phyloP scores from a whole-genome alignment of 345 rosid genomes.

The Dipteronia sinensis region DNA sequence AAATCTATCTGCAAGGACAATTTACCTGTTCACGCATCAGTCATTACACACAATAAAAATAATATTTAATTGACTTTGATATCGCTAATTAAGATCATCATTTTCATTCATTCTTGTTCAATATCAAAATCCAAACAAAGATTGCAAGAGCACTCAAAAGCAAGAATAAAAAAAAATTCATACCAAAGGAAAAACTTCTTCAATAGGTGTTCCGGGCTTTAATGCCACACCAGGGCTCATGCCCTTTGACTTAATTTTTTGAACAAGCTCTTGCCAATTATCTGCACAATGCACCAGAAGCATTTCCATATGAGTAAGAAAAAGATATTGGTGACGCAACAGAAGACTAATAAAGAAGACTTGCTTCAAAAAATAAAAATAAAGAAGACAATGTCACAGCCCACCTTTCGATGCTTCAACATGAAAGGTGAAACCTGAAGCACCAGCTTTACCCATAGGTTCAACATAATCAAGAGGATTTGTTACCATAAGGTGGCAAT shows the following conservation, averaged over 20 bases:
- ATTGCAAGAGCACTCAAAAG: conserved; percentile 1
- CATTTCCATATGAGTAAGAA: not conserved
- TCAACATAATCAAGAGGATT: conserved; percentile 90
- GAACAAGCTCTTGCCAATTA: conserved; percentile 79
- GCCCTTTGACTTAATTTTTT: conserved; percentile 69
- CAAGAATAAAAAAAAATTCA: conserved; percentile 9
- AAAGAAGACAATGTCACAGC: conserved; percentile 12
- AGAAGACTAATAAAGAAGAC: not conserved
- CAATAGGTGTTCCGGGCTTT: conserved; percentile 82
- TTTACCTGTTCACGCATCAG: not conserved
- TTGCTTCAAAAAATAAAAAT: not conserved
- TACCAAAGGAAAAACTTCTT: conserved; percentile 89
- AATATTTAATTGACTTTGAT: not conserved
- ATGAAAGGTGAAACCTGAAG: conserved; percentile 97
- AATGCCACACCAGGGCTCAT: conserved; percentile 89
- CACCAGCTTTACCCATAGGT: conserved; percentile 77
- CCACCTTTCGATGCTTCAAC: conserved; percentile 79
- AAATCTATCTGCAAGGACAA: not conserved
- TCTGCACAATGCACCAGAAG: conserved; percentile 42
- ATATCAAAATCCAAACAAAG: not conserved
- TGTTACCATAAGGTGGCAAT: conserved; percentile 94
- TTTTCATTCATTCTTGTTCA: not conserved
- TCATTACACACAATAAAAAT: not conserved
- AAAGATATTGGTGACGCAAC: not conserved
- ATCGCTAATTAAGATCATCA: not conserved